Conservation (phyloP, 129 eudicot species). For the Lactuca sativa region DNA sequence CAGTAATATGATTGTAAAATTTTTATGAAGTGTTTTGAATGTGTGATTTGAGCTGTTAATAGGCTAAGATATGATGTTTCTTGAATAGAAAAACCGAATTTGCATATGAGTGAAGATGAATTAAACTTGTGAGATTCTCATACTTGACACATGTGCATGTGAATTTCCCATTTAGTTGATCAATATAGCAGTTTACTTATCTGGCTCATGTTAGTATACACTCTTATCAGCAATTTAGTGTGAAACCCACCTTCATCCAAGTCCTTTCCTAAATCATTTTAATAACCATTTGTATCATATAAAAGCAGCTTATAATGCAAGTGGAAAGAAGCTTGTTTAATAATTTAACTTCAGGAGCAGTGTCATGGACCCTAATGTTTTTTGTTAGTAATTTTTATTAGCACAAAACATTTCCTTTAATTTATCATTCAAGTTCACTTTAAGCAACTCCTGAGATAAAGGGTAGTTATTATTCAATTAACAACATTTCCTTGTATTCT, state of each 20-base stretch:
- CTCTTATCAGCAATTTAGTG: not conserved
- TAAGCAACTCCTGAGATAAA: no score
- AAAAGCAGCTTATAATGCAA: not conserved
- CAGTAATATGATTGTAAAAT: slow-evolving; percentile 12
- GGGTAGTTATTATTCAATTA: no score
- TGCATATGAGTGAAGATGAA: slow-evolving; percentile 7
- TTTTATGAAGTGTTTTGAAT: slow-evolving; percentile 7
- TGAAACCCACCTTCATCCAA: slow-evolving; percentile 11
- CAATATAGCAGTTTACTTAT: not conserved
- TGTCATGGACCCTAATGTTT: slow-evolving; percentile 4
- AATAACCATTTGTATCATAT: slow-evolving; percentile 3
- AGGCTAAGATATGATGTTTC: slow-evolving; percentile 2
- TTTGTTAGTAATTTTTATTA: no score
- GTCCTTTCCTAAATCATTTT: not conserved
- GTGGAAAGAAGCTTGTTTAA: not conserved
- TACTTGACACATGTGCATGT: slow-evolving; percentile 2
- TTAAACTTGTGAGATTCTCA: slow-evolving; percentile 5
- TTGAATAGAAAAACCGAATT: not conserved
- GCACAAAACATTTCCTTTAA: no score
- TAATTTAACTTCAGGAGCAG: not conserved
- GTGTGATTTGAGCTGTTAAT: not conserved
- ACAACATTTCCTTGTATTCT: not conserved
- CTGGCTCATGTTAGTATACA: not conserved
- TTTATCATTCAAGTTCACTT: no score
- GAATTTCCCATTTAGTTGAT: not conserved